Conservation (phyloP, 768 basidiomycete genomes). For the Amylocystis lapponica region DNA sequence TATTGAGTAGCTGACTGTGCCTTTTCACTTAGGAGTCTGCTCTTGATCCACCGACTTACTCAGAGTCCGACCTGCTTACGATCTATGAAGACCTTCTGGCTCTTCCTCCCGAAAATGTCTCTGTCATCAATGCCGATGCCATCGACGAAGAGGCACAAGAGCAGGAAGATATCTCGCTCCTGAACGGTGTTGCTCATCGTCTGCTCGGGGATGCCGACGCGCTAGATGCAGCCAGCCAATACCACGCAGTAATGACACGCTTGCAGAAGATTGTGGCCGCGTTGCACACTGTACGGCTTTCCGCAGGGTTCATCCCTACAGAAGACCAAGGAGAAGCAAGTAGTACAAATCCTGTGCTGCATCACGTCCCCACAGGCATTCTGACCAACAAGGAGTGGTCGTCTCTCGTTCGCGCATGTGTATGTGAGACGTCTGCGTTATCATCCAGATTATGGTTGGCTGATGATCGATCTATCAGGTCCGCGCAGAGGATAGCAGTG, state of each 20-base stretch:
- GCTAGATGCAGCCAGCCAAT: conserved; percentile 3
- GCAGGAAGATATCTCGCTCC: conserved; percentile 12
- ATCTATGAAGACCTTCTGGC: conserved; percentile 39
- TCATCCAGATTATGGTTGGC: conserved; percentile 13
- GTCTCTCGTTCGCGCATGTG: conserved; percentile 11
- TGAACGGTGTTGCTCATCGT: conserved; percentile 32
- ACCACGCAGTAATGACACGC: conserved; percentile 4
- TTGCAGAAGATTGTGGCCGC: conserved; percentile 8
- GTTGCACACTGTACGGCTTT: neutral
- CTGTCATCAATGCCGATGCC: conserved; percentile 3
- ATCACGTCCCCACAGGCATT: conserved; percentile 1
- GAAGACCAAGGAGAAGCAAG: neutral
- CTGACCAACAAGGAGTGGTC: conserved; percentile 9
- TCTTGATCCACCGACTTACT: conserved; percentile 14
- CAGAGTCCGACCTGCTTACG: conserved; percentile 32
- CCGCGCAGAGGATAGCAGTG: conserved; percentile 37
- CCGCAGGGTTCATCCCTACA: neutral
- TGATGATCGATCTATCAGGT: conserved; percentile 31
- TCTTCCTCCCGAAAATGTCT: conserved; percentile 7
- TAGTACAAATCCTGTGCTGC: neutral
- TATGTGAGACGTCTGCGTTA: neutral
- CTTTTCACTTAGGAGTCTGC: neutral
- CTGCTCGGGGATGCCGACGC: conserved; percentile 19
- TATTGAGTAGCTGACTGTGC: too few relatives aligned
- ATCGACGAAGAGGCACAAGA: conserved; percentile 4